Evolutionary conservation across 805 yeast genomes (phyloP), one percentile per base, ranked within the genome.

Genomic region (Yamadazyma scolyti): DNA sequence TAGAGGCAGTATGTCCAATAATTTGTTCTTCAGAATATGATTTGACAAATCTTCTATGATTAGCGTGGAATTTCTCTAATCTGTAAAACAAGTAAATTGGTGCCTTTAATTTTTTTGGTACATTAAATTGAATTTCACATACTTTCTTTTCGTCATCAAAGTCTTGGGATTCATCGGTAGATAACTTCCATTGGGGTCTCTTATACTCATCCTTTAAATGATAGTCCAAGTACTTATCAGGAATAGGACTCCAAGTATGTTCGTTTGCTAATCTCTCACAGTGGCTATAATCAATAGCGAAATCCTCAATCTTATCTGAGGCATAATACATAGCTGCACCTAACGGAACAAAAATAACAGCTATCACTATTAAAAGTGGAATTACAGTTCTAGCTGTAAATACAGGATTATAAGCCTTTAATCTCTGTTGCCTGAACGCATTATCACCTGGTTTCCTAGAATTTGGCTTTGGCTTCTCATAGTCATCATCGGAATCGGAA

Each of bases 391-490:
- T 54, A 14, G 69, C 68, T 1, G 71, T 65, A 30, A 66, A 55
- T 12, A 66, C 70, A 9, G 62, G 62, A 50, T 73, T 73, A 39
- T 64, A 61, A 0, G 80, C 79, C 32, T 59, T 65, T 32, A 75
- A 55, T 35, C 73, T 53, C 44, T 75, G 81, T 48, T 75, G 81
- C 27, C 76, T 68, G 44, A 75, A 75, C 8, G 73, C 73, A 48
- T 62, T 69, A 36, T 71, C 81, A 28, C 75, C 77, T 9, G 93
- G 93, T 51, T 78, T 74, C 52, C 79, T 73, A 23, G 69, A 66
- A 51, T 73, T 76, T 27, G 60, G 65, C 37, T 65, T 66, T 21
- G 54, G 58, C 7, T 55, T 23, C 4, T 64, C 47, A 2, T 71
- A 59, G 37, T 68, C 75, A 3, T 66, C 48, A 21, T 67, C 73